A percentile compares a stretch with the other conserved stretches of the same genome.
Conservation (phyloP, 306 rosid species). For the Hylodesmum podocarpum region DNA sequence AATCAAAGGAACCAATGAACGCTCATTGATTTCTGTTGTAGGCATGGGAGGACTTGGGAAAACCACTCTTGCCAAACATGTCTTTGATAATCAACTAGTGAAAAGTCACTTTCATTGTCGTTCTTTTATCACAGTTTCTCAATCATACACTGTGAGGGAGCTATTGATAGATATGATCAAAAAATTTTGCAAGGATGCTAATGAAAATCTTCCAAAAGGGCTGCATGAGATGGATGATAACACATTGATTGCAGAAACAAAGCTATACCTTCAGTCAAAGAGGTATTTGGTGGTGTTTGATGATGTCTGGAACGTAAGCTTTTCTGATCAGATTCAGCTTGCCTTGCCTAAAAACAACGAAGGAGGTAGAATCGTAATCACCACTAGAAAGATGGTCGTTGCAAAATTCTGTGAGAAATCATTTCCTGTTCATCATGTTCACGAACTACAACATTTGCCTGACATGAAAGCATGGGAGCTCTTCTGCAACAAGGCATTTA, state of each 20-base stretch:
- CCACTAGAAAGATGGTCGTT: constrained; percentile 21
- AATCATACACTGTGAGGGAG: too few species aligned
- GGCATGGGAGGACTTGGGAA: too few species aligned
- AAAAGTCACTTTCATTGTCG: constrained; percentile 20
- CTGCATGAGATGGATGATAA: too few species aligned
- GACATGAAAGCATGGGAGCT: constrained; percentile 14
- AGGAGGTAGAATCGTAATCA: constrained; percentile 22
- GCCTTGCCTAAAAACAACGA: background rate
- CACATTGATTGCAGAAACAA: background rate
- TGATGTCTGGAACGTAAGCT: constrained; percentile 32
- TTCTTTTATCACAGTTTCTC: constrained; percentile 19
- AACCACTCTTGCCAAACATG: too few species aligned
- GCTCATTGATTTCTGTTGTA: too few species aligned
- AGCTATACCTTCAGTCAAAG: constrained; percentile 13
- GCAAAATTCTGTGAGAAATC: background rate
- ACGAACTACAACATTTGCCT: background rate
- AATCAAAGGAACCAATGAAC: background rate
- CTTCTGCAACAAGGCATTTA: constrained; percentile 28
- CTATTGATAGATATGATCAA: too few species aligned
- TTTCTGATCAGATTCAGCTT: constrained; percentile 14
- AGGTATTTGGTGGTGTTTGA: constrained; percentile 33
- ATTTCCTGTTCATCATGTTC: background rate
- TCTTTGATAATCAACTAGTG: background rate
- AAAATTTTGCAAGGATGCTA: too few species aligned
- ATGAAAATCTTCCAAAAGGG: too few species aligned